phyloP scores from a whole-genome alignment of 768 basidiomycete genomes.

The Tephrocybe rancida region DNA sequence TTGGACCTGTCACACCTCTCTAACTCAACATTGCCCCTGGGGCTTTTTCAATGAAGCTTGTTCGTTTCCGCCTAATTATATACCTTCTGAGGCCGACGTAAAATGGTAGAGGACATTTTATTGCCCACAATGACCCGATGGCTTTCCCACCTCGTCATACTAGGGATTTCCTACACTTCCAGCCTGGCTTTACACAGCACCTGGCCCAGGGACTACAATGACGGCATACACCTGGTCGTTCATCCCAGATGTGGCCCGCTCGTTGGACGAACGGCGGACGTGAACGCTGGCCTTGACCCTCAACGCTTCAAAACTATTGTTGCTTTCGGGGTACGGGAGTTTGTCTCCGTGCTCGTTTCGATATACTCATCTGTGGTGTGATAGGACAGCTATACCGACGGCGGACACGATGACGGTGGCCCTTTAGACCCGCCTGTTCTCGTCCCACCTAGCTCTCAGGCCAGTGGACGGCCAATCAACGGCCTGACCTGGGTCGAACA shows the following conservation, averaged over 20 bases:
- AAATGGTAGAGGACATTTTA: too few relatives aligned
- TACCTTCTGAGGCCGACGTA: too few relatives aligned
- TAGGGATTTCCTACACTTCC: background rate
- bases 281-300: slow-evolving; percentile 48
- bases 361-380: background rate
- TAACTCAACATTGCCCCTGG: too few relatives aligned
- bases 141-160: background rate
- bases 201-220: slow-evolving; percentile 14
- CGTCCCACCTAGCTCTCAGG: slow-evolving; percentile 39
- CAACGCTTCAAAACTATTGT: slow-evolving; percentile 45
- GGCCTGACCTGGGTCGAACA: slow-evolving; percentile 54
- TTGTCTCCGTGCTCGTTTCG: background rate
- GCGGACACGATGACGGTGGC: slow-evolving; percentile 49
- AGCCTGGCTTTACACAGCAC: background rate
- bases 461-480: slow-evolving; percentile 52
- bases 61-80: too few relatives aligned
- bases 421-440: slow-evolving; percentile 45
- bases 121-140: too few relatives aligned
- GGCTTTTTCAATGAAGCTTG: too few relatives aligned
- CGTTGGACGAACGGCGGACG: slow-evolving; percentile 38
- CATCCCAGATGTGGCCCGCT: slow-evolving; percentile 45
- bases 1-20: too few relatives aligned
- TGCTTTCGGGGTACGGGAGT: slow-evolving; percentile 43
- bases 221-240: slow-evolving; percentile 47
- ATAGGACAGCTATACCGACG: slow-evolving; percentile 52